Percentiles rank a stretch among this genome's conserved stretches.
Conservation (phyloP, 2,329 filamentous ascomycete species). For the Parascedosporium putredinis region DNA sequence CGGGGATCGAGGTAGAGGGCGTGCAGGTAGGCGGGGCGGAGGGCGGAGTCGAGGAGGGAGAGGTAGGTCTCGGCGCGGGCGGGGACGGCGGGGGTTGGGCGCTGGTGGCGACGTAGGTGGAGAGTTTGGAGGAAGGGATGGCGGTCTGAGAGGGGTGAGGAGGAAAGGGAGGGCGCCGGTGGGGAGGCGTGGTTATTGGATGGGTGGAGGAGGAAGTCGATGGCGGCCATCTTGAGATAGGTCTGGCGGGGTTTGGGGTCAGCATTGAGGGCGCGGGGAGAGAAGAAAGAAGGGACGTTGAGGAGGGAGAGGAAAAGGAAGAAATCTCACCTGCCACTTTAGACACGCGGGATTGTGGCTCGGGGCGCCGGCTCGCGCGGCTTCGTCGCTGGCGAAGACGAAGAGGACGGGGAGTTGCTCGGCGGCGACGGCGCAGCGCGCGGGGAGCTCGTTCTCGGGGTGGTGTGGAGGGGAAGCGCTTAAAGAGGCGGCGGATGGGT, state of each 20-base stretch:
- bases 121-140: conserved; percentile 38
- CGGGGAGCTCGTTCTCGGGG: conserved; percentile 63
- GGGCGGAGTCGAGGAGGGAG: conserved; percentile 61
- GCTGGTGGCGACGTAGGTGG: conserved; percentile 54
- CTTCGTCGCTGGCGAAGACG: conserved; percentile 61
- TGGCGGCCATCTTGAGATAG: conserved; percentile 65
- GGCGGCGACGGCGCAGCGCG: conserved; percentile 35
- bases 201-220: conserved; percentile 55
- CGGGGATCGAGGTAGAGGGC: conserved; percentile 64
- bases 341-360: conserved; percentile 90
- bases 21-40: conserved; percentile 82
- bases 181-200: conserved; percentile 93
- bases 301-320: neutral
- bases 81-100: conserved; percentile 24
- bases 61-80: conserved; percentile 63
- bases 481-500: conserved; percentile 74
- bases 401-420: conserved; percentile 49
- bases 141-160: conserved; percentile 37
- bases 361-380: conserved; percentile 49
- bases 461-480: conserved; percentile 74
- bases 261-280: neutral
- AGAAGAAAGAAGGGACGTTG: too few species aligned
- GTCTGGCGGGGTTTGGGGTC: conserved; percentile 43
- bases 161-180: conserved; percentile 83
- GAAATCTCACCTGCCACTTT: conserved; percentile 76